Conservation (phyloP, 805 yeast genomes). For the Osmozyma mogii region DNA sequence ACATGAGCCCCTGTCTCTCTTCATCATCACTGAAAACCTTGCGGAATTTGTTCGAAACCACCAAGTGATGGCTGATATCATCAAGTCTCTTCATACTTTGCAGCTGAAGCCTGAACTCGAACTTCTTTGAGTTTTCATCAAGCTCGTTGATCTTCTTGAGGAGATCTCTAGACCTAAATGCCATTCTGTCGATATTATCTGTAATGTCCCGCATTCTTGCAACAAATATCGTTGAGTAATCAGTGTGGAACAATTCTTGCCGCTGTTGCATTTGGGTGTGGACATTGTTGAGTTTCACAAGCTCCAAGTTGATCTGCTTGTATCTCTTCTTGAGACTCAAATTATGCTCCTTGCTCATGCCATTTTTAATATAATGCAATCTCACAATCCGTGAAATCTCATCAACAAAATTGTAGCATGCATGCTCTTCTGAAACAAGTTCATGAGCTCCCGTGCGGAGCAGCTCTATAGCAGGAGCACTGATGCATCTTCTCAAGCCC, state of each 20-base stretch:
- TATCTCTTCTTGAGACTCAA: constrained; percentile 12
- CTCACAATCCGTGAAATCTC: constrained; percentile 1
- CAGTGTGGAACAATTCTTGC: constrained; percentile 20
- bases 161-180: constrained; percentile 35
- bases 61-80: constrained; percentile 17
- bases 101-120: constrained; percentile 21
- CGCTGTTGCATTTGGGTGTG: constrained; percentile 21
- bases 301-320: constrained; percentile 23
- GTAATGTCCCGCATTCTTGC: constrained; percentile 23
- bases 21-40: constrained; percentile 20
- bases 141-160: constrained; percentile 32
- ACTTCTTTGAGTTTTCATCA: constrained; percentile 23
- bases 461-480: no score
- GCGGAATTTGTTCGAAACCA: constrained; percentile 24
- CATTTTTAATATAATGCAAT: constrained; percentile 2
- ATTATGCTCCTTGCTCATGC: constrained; percentile 3
- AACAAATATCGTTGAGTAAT: constrained; percentile 20
- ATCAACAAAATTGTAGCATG: constrained; percentile 4
- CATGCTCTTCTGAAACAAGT: constrained; percentile 3
- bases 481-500: no score
- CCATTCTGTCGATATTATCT: constrained; percentile 29
- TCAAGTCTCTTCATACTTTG: constrained; percentile 21
- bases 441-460: no score
- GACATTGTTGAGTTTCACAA: constrained; percentile 20
- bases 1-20: constrained; percentile 21